Conservation (phyloP, 2,329 filamentous ascomycete genomes). For the Colletotrichum agaves region DNA sequence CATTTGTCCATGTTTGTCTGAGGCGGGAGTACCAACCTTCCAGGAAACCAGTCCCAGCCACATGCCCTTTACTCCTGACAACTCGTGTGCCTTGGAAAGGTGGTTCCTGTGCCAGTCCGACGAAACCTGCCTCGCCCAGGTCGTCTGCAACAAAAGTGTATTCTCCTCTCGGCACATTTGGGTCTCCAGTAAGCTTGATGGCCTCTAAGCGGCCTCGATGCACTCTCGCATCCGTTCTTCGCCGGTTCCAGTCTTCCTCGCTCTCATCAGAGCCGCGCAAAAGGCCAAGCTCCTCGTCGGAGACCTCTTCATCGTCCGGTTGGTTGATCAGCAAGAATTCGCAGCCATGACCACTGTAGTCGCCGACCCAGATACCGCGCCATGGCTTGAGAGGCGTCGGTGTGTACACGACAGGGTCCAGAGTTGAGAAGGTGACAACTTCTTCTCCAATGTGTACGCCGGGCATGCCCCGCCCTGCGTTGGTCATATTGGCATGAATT, state of each 20-base stretch:
- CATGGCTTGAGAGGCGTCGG: constrained; percentile 84
- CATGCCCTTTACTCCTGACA: constrained; percentile 79
- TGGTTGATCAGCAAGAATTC: constrained; percentile 90
- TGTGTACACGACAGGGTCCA: constrained; percentile 80
- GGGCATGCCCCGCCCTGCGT: constrained; percentile 41
- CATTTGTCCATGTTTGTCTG: background rate
- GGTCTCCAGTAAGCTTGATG: constrained; percentile 91
- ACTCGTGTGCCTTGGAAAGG: constrained; percentile 80
- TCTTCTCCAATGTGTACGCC: constrained; percentile 65
- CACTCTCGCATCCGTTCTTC: constrained; percentile 58
- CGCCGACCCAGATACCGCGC: constrained; percentile 91
- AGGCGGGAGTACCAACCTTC: constrained; percentile 67
- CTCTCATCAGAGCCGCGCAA: constrained; percentile 54
- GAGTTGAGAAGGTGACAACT: constrained; percentile 73
- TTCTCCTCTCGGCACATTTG: constrained; percentile 88
- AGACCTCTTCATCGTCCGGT: constrained; percentile 64
- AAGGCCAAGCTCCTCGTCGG: constrained; percentile 54
- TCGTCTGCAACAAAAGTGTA: constrained; percentile 84
- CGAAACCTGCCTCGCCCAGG: constrained; percentile 72
- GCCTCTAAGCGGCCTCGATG: constrained; percentile 79
- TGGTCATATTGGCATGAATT: constrained; percentile 38
- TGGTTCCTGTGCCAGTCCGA: constrained; percentile 71
- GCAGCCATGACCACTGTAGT: constrained; percentile 88
- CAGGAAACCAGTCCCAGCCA: constrained; percentile 77
- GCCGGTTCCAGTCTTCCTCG: constrained; percentile 56